Evolutionary conservation across 2,329 filamentous ascomycete species (phyloP).

Genomic region (Chaetothyriales sp.): DNA sequence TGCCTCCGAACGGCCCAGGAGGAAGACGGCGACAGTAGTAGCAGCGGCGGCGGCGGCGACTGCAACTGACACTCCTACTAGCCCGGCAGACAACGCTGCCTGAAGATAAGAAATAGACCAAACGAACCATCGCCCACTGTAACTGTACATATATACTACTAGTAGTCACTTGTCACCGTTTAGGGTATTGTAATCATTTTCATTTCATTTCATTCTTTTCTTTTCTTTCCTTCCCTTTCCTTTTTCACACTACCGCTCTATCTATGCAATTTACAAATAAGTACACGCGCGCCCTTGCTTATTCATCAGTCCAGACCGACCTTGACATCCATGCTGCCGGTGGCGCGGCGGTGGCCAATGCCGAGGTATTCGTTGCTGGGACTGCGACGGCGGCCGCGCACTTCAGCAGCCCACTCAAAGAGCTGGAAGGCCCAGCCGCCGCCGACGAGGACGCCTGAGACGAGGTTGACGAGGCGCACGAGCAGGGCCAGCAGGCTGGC

Average conservation of each 20-base stretch:
- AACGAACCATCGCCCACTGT: too few species aligned
- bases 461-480: slow-evolving; percentile 75
- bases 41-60: too few species aligned
- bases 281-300: too few species aligned
- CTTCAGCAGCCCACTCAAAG: slow-evolving; percentile 53
- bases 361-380: neutral
- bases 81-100: too few species aligned
- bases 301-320: neutral
- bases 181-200: too few species aligned
- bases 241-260: too few species aligned
- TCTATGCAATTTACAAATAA: too few species aligned
- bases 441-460: slow-evolving; percentile 79
- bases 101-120: neutral
- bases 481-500: slow-evolving; percentile 59
- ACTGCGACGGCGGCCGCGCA: slow-evolving; percentile 11
- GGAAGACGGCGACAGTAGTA: neutral
- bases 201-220: too few species aligned
- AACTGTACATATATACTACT: too few species aligned
- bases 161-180: too few species aligned
- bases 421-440: slow-evolving; percentile 88
- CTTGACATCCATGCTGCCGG: neutral
- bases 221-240: too few species aligned
- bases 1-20: neutral
- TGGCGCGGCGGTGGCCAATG: neutral
- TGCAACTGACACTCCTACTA: neutral